phyloP scores from a whole-genome alignment of 768 basidiomycete species.

The Termitomyces sp. region DNA sequence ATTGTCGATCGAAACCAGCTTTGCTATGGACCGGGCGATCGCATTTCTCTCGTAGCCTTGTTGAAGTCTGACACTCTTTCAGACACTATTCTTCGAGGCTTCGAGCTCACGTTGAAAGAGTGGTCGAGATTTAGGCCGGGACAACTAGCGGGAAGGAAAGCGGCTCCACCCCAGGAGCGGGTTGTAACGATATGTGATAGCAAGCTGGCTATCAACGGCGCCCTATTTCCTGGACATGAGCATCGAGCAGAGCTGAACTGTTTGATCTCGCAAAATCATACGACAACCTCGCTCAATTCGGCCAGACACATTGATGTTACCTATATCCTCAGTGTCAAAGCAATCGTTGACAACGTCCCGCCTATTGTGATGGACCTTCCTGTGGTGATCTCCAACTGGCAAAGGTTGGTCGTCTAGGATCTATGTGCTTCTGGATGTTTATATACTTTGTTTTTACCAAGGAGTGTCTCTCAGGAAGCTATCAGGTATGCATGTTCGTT shows the following conservation, averaged over 20 bases:
- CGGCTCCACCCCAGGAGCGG: slow-evolving; percentile 46
- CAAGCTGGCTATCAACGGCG: slow-evolving; percentile 66
- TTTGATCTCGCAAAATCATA: slow-evolving; percentile 65
- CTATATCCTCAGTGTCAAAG: slow-evolving; percentile 73
- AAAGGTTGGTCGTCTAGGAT: slow-evolving; percentile 43
- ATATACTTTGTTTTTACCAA: slow-evolving; percentile 21
- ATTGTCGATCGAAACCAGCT: slow-evolving; percentile 69
- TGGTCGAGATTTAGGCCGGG: slow-evolving; percentile 69
- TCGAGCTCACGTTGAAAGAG: slow-evolving; percentile 78
- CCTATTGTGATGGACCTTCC: slow-evolving; percentile 70
- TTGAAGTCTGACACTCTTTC: slow-evolving; percentile 66
- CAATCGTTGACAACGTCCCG: slow-evolving; percentile 63
- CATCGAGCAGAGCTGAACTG: slow-evolving; percentile 71
- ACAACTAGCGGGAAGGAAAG: slow-evolving; percentile 51
- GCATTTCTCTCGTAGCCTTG: slow-evolving; percentile 63
- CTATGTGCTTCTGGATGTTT: neutral
- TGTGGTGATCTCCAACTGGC: slow-evolving; percentile 82
- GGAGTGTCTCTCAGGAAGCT: slow-evolving; percentile 68
- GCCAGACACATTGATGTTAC: slow-evolving; percentile 84
- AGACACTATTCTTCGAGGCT: slow-evolving; percentile 72
- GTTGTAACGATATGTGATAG: slow-evolving; percentile 57
- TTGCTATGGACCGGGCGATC: slow-evolving; percentile 86
- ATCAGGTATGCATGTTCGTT: slow-evolving; percentile 35
- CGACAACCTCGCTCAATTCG: slow-evolving; percentile 74
- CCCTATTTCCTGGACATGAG: slow-evolving; percentile 65